Evolutionary conservation across 164 flowering plant genomes (phyloP).

Genomic region (Cinnamomum micranthum): DNA sequence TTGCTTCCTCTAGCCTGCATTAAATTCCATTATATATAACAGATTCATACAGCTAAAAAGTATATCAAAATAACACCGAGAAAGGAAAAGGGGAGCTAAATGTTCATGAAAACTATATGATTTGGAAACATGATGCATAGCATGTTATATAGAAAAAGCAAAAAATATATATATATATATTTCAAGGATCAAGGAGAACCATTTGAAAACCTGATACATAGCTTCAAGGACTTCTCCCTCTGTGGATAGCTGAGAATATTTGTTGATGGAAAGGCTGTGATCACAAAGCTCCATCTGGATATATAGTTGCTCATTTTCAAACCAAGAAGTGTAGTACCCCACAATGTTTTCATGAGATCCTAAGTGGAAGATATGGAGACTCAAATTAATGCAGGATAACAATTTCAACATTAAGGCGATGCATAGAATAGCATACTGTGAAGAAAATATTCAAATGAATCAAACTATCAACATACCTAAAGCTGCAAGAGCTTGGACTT

Average conservation of each 20-base stretch:
- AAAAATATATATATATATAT: too few species aligned
- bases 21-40: too few species aligned
- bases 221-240: constrained; percentile 56
- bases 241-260: constrained; percentile 29
- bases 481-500: constrained; percentile 95
- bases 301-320: constrained; percentile 88
- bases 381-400: not conserved
- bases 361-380: constrained; percentile 11
- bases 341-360: constrained; percentile 83
- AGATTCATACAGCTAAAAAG: not conserved
- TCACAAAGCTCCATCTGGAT: constrained; percentile 98
- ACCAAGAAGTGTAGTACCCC: constrained; percentile 87
- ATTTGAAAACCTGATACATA: constrained; percentile 57
- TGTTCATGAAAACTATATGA: not conserved
- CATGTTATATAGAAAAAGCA: not conserved
- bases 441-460: not conserved
- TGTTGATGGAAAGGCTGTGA: constrained; percentile 50
- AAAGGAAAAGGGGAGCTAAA: not conserved
- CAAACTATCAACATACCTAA: constrained; percentile 43
- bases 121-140: not conserved
- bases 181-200: not conserved
- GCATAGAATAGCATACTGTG: not conserved
- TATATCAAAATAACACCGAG: not conserved
- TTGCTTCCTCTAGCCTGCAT: too few species aligned
- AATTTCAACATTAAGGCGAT: not conserved